A percentile compares a stretch with the other conserved stretches of the same genome.
Conservation (phyloP, 2,329 filamentous ascomycete species). For the Monosporascus sp. region DNA sequence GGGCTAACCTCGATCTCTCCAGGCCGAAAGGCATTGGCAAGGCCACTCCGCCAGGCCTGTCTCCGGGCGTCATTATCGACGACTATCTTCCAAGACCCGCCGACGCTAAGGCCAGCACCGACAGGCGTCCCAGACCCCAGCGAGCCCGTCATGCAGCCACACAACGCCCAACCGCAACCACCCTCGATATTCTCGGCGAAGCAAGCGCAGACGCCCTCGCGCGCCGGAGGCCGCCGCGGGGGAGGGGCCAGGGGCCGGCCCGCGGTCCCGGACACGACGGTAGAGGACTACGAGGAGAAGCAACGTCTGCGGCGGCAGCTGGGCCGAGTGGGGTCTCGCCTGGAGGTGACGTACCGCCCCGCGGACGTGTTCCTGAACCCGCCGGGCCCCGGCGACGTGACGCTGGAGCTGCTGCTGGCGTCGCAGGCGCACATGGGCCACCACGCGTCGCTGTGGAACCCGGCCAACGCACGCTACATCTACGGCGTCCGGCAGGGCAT, state of each 20-base stretch:
- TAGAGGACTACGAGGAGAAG: constrained; percentile 30
- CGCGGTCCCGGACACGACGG: constrained; percentile 24
- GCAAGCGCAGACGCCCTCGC: constrained; percentile 9
- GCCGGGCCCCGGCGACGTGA: constrained; percentile 71
- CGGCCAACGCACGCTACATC: constrained; percentile 89
- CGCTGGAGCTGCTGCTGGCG: constrained; percentile 84
- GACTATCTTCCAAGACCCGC: background rate
- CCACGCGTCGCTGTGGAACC: constrained; percentile 88
- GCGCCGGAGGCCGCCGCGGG: background rate
- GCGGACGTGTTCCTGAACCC: constrained; percentile 64
- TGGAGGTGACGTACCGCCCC: constrained; percentile 57
- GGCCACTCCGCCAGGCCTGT: constrained; percentile 32
- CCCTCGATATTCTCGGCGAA: constrained; percentile 21
- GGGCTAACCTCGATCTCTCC: background rate
- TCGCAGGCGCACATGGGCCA: constrained; percentile 88
- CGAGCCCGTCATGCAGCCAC: constrained; percentile 11
- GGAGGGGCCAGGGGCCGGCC: constrained; percentile 1
- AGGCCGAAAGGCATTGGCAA: constrained; percentile 50
- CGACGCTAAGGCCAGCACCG: constrained; percentile 17
- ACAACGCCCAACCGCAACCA: constrained; percentile 10
- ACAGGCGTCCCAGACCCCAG: constrained; percentile 16
- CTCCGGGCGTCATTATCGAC: constrained; percentile 34
- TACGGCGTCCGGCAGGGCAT: constrained; percentile 82
- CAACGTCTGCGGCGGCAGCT: constrained; percentile 40
- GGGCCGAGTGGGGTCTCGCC: constrained; percentile 39